Evolutionary conservation across 352 stramenopile species (phyloP), one percentile per base, ranked within the genome.

Genomic region (Phytophthora ramorum): DNA sequence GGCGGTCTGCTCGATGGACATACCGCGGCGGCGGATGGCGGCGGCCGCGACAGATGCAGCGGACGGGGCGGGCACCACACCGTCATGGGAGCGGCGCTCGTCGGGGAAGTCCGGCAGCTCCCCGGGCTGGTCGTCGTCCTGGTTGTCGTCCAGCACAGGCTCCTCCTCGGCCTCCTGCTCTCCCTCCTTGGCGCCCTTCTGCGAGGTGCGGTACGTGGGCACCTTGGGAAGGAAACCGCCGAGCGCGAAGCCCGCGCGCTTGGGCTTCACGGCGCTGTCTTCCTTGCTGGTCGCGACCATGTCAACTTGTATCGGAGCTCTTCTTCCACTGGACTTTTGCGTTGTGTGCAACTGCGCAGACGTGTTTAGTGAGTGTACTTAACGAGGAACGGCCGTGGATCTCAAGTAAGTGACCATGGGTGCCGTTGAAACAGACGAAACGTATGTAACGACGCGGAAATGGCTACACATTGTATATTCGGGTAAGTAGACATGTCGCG

Each of bases 201-300:
- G 75, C 17, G 35, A 2, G 8, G 78, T 69, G 37, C 73, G 61
- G 54, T 82, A 86, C 13, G 71, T 61, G 20, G 84, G 71, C 2
- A 91, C 79, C 57, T 88, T 90, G 35, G 84, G 82, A 2, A 93
- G 54, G 54, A 86, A 87, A 22, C 72, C 86, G 56, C 84, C 81
- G 16, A 89, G 73, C 9, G 71, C 73, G 48, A 83, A 76, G 56
- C 68, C 52, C 10, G 69, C 37, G 32, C 72, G 83, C 50, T 85
- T 86, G 57, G 87, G 80, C 65, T 85, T 85, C 8, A 63, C 59
- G 35, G 50, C 51, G 22, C 52, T 63, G 35, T 78, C 69, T 55
- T 83, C 74, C 57, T 73, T 78, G 24, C 14, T 67, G 5, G 69
- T 82, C 2, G 69, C 81, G 63, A 83, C 76, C 79, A 85, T 85